Evolutionary conservation across 139 green algal genomes (phyloP).

Genomic region (Chlorella sp.): DNA sequence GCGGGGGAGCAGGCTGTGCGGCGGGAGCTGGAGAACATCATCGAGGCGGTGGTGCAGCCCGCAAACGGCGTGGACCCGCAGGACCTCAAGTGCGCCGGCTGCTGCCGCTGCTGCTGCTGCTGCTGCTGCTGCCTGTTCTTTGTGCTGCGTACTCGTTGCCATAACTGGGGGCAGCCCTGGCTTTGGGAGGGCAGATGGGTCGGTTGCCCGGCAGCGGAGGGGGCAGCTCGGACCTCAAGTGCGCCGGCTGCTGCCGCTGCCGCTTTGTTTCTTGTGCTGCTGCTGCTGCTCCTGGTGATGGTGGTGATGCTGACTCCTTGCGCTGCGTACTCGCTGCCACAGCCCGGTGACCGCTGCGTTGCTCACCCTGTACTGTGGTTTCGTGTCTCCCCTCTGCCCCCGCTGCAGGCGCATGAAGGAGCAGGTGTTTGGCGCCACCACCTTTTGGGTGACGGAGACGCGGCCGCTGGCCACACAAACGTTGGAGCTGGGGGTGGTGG

Average conservation of each 20-base stretch:
- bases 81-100: constrained; percentile 41
- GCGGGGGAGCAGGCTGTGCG: constrained; percentile 54
- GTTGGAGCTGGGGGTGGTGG: constrained; percentile 62
- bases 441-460: constrained; percentile 90
- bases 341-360: too few species aligned
- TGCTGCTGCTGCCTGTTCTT: neutral
- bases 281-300: too few species aligned
- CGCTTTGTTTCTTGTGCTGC: too few species aligned
- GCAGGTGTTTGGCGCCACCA: constrained; percentile 77
- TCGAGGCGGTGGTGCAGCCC: constrained; percentile 48
- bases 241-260: too few species aligned
- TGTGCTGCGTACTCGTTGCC: too few species aligned
- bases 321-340: too few species aligned
- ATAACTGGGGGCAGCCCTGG: too few species aligned
- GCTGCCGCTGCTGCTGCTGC: neutral
- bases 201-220: too few species aligned
- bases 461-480: constrained; percentile 34
- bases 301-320: too few species aligned
- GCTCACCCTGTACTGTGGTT: neutral
- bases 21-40: constrained; percentile 78
- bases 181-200: too few species aligned
- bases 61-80: constrained; percentile 32
- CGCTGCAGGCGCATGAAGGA: constrained; percentile 69
- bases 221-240: too few species aligned
- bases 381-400: neutral